phyloP scores from a whole-genome alignment of 1,139 yeast species.

The Hyphopichia burtonii region DNA sequence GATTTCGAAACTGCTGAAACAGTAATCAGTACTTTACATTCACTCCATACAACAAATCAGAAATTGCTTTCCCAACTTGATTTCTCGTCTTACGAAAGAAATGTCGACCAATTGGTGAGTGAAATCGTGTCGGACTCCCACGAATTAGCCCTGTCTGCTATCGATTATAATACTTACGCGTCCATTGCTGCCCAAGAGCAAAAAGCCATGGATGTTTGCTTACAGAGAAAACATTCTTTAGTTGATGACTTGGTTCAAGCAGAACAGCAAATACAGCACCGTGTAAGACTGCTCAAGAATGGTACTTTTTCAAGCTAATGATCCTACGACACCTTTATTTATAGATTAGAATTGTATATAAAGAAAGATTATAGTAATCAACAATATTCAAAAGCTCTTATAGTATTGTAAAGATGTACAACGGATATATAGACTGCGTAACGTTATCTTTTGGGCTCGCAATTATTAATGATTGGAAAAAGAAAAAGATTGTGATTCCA shows the following conservation, averaged over 20 bases:
- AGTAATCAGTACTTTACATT: not conserved
- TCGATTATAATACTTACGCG: constrained; percentile 19
- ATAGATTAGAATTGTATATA: not conserved
- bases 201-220: constrained; percentile 25
- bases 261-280: constrained; percentile 34
- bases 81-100: not conserved
- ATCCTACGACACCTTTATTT: not conserved
- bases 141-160: constrained; percentile 15
- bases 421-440: too few species aligned
- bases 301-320: not conserved
- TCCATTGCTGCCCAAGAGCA: constrained; percentile 25
- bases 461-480: too few species aligned
- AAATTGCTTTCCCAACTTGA: constrained; percentile 1
- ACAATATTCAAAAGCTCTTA: too few species aligned
- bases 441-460: too few species aligned
- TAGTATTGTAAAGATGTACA: too few species aligned
- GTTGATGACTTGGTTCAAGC: constrained; percentile 38
- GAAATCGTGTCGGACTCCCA: not conserved
- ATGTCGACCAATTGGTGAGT: not conserved
- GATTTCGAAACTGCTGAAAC: not conserved
- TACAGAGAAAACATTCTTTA: constrained; percentile 31
- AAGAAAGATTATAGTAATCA: too few species aligned
- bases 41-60: not conserved
- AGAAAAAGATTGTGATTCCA: too few species aligned
- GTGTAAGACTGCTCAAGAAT: constrained; percentile 5